Evolutionary conservation across 192 early-diverging fungal species (phyloP), one percentile per base, ranked within the genome.

Genomic region (Backusella psychrophila): DNA sequence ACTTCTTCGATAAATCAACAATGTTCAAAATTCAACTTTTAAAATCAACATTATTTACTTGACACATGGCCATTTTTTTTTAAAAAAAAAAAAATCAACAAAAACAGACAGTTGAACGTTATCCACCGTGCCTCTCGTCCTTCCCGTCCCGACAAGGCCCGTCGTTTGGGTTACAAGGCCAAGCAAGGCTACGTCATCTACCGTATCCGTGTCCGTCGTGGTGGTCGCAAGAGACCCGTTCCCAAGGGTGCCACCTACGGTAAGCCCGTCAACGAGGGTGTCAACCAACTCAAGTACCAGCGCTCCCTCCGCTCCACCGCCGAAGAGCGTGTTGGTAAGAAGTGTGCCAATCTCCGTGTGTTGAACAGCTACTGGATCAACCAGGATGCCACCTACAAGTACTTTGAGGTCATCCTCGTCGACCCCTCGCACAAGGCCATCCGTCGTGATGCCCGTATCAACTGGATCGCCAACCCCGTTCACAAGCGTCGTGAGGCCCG

Each of bases 311-410:
- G 93, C 74, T 85, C 94, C 69, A 95, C 93, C 71, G 97, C 96
- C 79, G 97, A 99, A 89, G 94, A 97, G 90, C 96, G 97, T 88
- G 95, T 97, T 72, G 97, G 96, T 78, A 92, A 94, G 87, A 95
- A 91, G 87, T 99, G 97, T 89, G 89, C 87, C 71, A 98, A 98
- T 93, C 89, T 99, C 85, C 94, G 97, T 78, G 96, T 99, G 59
- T 89, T 99, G 73, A 99, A 97, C 95, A 96, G 95, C 73, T 99
- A 99, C 94, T 99, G 97, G 97, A 92, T 99, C 74, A 99, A 99
- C 93, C 91, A 96, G 92, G 97, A 99, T 87, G 87, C 97, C 72
- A 96, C 96, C 84, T 99, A 94, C 94, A 99, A 99, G 92, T 99
- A 93, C 93, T 99, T 87, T 88, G 97, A 99, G 88, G 94, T 99